These are phyloP conservation scores for Pseudocercospora ulei DNA, from an alignment of 2,329 filamentous ascomycete species.

Conservation along the genomic window DNA sequence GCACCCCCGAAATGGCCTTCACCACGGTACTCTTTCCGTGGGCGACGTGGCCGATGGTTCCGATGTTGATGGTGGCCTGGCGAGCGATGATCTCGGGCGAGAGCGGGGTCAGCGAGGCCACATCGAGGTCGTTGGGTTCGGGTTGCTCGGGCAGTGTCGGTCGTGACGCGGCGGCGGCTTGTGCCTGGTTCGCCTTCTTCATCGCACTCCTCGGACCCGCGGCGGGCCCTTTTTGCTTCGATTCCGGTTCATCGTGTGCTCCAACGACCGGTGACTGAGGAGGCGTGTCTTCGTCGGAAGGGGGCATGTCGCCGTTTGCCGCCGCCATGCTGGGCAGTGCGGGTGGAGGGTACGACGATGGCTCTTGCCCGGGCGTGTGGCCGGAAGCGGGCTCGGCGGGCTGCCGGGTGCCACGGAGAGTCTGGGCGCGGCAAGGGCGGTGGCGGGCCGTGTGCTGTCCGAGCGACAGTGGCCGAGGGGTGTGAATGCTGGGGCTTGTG, in stretches of 20 bases:
- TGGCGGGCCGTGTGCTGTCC: too few relatives aligned
- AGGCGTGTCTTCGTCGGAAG: conserved; percentile 45
- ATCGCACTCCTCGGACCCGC: conserved; percentile 63
- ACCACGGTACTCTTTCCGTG: conserved; percentile 99
- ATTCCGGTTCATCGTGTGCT: conserved; percentile 55
- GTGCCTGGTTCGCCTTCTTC: conserved; percentile 60
- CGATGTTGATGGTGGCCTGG: conserved; percentile 98
- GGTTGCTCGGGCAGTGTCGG: conserved; percentile 78
- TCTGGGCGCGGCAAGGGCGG: too few relatives aligned
- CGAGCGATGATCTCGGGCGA: conserved; percentile 95
- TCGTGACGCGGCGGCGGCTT: conserved; percentile 49
- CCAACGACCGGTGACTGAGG: conserved; percentile 47
- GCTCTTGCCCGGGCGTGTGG: neutral
- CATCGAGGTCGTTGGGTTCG: conserved; percentile 78
- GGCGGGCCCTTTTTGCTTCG: conserved; percentile 52
- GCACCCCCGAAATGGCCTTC: conserved; percentile 96
- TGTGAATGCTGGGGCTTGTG: too few relatives aligned
- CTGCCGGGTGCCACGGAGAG: too few relatives aligned
- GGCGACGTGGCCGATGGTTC: conserved; percentile 98
- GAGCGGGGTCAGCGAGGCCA: conserved; percentile 68
- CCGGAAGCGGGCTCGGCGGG: too few relatives aligned
- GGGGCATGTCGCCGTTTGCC: conserved; percentile 45
- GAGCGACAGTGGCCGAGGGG: too few relatives aligned
- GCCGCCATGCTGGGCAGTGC: conserved; percentile 40
- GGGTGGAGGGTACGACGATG: neutral